Evolutionary conservation across 371 early-diverging fungal genomes (phyloP), one percentile per base, ranked within the genome.

Genomic region (Lichtheimia corymbifera): DNA sequence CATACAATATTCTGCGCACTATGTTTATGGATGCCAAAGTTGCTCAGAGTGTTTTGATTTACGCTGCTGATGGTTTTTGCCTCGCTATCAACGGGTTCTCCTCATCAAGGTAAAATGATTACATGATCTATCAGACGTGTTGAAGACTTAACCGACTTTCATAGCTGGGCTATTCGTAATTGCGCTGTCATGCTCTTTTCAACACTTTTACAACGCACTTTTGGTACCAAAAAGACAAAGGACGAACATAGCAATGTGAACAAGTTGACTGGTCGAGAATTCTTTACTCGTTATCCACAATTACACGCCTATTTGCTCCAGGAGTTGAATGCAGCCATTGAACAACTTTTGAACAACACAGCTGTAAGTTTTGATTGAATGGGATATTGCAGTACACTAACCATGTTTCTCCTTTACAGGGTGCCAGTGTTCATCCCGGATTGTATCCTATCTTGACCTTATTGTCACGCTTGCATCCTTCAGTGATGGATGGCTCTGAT

Each of bases 161-260:
- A 2, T 66, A 87, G 88, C 50, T 96, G 96, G 91, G 94, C 96
- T 15, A 88, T 97, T 45, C 89, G 97, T 44, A 97, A 97, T 71
- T 91, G 93, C 53, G 89, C 93, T n/a, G 91, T 94, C 12, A 93
- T 97, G 91, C 67, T 97, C 58, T 97, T 93, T 70, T 89, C 96
- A 5, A 84, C 95, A 0, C 67, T 96, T 50, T 66, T 96, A 9
- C 89, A 88, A 18, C 83, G 95, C 59, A 86, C 90, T 7, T 89
- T 96, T 70, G 97, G 97, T 4, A 86, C 85, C 41, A 94, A 91
- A 66, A 83, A 85, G 56, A 84, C 80, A 0, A 79, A 82, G 30
- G 92, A 91, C 57, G 90, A 93, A 52, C 83, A 87, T 40, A 76
- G 86, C 65, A 73, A 70, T 4, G 80, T 91, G 59, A 93, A 95